Evolutionary conservation across 1,284 basidiomycete genomes (phyloP).

Genomic region (Cryptococcus depauperatus): DNA sequence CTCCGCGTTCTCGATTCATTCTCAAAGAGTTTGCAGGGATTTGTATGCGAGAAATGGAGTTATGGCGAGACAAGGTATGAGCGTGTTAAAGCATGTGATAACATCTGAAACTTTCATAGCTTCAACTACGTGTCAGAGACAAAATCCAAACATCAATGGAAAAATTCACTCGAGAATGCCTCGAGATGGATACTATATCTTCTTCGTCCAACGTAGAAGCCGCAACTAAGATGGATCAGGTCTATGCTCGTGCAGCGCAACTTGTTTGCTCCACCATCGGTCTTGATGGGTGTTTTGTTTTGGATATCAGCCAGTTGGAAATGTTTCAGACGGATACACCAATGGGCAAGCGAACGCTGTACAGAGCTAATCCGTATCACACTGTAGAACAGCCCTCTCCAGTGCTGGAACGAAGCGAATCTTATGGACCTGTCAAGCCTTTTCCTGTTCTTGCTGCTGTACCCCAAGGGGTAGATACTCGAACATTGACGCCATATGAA

Average conservation of each 20-base stretch:
- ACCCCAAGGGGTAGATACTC: conserved; percentile 22
- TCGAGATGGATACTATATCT: conserved; percentile 67
- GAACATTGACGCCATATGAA: conserved; percentile 56
- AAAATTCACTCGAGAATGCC: conserved; percentile 85
- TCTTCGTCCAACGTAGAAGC: conserved; percentile 24
- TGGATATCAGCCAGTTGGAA: conserved; percentile 88
- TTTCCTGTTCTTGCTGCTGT: conserved; percentile 34
- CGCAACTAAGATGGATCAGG: conserved; percentile 61
- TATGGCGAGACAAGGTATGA: conserved; percentile 85
- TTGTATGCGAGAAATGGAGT: conserved; percentile 90
- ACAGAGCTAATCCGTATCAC: conserved; percentile 43
- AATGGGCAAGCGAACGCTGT: conserved; percentile 46
- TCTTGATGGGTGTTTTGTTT: conserved; percentile 78
- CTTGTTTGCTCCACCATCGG: conserved; percentile 83
- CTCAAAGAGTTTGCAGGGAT: conserved; percentile 89
- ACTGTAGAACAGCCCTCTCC: conserved; percentile 17
- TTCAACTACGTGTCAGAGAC: conserved; percentile 81
- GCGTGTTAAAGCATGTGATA: conserved; percentile 7
- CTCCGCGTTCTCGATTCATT: conserved; percentile 79
- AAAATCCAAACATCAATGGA: conserved; percentile 94
- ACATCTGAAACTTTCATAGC: conserved; percentile 47
- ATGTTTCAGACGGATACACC: conserved; percentile 55
- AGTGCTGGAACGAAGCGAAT: conserved; percentile 27
- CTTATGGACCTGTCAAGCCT: conserved; percentile 30
- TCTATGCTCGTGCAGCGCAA: conserved; percentile 78